A percentile compares a stretch with the other conserved stretches of the same genome.
Evolutionary conservation across 257 asterid genomes (phyloP).

Genomic region (Nicotiana noctiflora): DNA sequence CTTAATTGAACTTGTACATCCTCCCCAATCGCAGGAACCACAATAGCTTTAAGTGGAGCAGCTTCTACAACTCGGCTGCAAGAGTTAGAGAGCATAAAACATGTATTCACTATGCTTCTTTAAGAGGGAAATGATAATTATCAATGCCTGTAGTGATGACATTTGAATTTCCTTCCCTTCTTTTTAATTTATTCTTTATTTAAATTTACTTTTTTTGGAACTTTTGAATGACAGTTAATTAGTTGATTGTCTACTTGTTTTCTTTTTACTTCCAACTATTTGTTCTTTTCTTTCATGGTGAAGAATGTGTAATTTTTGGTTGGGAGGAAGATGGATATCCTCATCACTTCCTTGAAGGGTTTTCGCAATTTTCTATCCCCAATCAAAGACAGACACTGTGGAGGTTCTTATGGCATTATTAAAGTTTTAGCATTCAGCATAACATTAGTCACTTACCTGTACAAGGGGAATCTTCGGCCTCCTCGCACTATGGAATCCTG

Average conservation of each 20-base stretch:
- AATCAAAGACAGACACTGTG: background rate
- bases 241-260: background rate
- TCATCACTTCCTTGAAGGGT: background rate
- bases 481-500: constrained; percentile 90
- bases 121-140: background rate
- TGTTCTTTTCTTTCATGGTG: background rate
- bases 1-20: constrained; percentile 57
- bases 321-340: background rate
- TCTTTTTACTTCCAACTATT: background rate
- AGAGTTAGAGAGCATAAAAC: background rate
- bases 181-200: background rate
- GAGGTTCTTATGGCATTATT: background rate
- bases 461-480: constrained; percentile 70
- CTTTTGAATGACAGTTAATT: background rate
- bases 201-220: background rate
- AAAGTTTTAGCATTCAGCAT: background rate
- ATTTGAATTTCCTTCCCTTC: background rate
- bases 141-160: background rate
- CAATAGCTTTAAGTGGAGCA: constrained; percentile 52
- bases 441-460: constrained; percentile 50
- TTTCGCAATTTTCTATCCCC: background rate
- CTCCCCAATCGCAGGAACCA: constrained; percentile 65
- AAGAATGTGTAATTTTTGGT: background rate
- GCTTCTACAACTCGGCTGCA: constrained; percentile 88
- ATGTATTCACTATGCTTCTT: constrained; percentile 2